phyloP scores from a whole-genome alignment of 495 filamentous ascomycete species.

The Cladorrhinum samala region DNA sequence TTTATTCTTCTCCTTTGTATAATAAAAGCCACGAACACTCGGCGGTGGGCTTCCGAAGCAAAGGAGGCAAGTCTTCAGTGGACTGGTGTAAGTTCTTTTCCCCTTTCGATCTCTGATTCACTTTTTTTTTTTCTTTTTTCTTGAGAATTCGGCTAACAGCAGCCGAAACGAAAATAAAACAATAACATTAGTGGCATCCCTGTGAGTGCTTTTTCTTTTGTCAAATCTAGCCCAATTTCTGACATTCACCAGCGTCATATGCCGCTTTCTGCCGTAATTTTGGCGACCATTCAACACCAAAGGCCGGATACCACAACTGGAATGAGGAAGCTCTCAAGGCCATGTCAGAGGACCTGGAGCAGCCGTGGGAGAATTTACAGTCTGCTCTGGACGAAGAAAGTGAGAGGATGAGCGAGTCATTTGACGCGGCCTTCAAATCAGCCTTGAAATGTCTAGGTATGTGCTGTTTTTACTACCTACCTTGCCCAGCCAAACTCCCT shows the following conservation, averaged over 20 bases:
- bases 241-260: slow-evolving; percentile 17
- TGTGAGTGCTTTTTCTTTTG: neutral
- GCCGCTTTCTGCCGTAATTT: slow-evolving; percentile 30
- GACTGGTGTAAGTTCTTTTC: too few relatives aligned
- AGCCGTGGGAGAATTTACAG: slow-evolving; percentile 22
- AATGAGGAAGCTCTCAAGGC: slow-evolving; percentile 34
- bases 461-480: too few relatives aligned
- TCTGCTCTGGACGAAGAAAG: neutral
- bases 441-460: neutral
- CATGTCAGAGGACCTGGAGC: slow-evolving; percentile 25
- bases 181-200: slow-evolving; percentile 12
- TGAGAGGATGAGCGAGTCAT: neutral
- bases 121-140: neutral
- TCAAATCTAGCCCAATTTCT: slow-evolving; percentile 10
- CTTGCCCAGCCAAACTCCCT: neutral
- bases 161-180: neutral
- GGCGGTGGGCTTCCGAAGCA: too few relatives aligned
- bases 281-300: slow-evolving; percentile 22
- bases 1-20: too few relatives aligned
- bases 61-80: too few relatives aligned
- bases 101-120: too few relatives aligned
- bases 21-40: too few relatives aligned
- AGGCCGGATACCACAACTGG: slow-evolving; percentile 25
- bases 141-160: neutral
- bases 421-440: neutral